These are phyloP conservation scores for Boletus reticuloceps DNA, from an alignment of 768 basidiomycete genomes.

Conservation along the genomic window DNA sequence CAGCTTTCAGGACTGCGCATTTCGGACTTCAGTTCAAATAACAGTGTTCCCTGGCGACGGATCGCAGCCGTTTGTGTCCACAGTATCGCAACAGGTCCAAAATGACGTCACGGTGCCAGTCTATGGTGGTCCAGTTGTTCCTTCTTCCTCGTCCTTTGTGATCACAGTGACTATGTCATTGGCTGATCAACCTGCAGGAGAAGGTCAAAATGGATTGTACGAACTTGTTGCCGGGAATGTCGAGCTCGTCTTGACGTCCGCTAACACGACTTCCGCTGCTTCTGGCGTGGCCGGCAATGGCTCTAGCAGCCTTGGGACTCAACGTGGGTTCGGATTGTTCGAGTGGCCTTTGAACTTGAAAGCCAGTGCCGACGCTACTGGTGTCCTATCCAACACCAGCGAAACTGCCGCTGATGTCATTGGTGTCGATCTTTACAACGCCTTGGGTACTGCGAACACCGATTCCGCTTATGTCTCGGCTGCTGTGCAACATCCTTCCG, in stretches of 20 bases:
- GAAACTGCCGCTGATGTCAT: slow-evolving; percentile 65
- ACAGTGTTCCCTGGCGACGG: slow-evolving; percentile 77
- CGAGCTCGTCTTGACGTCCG: slow-evolving; percentile 72
- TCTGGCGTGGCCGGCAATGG: slow-evolving; percentile 27
- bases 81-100: slow-evolving; percentile 68
- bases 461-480: slow-evolving; percentile 45
- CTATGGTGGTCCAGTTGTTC: slow-evolving; percentile 83
- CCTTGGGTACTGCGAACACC: slow-evolving; percentile 47
- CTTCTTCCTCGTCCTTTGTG: slow-evolving; percentile 66
- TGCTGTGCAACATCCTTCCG: slow-evolving; percentile 64
- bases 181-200: slow-evolving; percentile 59
- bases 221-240: slow-evolving; percentile 84
- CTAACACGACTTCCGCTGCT: slow-evolving; percentile 40
- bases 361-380: slow-evolving; percentile 53
- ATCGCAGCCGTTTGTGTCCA: slow-evolving; percentile 62
- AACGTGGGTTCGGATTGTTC: slow-evolving; percentile 76
- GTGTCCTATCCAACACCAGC: slow-evolving; percentile 61
- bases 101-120: slow-evolving; percentile 60
- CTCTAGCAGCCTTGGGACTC: slow-evolving; percentile 33
- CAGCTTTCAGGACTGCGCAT: slow-evolving; percentile 72
- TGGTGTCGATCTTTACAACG: slow-evolving; percentile 59
- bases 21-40: slow-evolving; percentile 79
- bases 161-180: slow-evolving; percentile 76
- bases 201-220: slow-evolving; percentile 65
- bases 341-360: slow-evolving; percentile 72